These are phyloP conservation scores for Pichia paraexigua DNA, from an alignment of 805 yeast genomes.

Conservation along the genomic window DNA sequence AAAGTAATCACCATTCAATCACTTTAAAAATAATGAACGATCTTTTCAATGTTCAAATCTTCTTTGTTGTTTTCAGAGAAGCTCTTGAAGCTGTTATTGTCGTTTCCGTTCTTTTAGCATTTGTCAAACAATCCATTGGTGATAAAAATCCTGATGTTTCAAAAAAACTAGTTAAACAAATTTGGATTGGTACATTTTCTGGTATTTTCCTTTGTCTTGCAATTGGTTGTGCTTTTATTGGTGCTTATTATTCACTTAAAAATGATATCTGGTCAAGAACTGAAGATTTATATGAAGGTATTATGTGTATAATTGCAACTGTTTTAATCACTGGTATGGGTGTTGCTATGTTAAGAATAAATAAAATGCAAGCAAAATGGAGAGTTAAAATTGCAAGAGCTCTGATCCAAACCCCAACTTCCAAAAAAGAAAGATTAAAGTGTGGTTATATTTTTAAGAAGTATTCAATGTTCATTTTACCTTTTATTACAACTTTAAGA, in stretches of 20 bases:
- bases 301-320: constrained; percentile 80
- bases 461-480: constrained; percentile 78
- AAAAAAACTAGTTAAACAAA: constrained; percentile 58
- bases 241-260: constrained; percentile 72
- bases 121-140: constrained; percentile 78
- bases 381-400: constrained; percentile 84
- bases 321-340: constrained; percentile 86
- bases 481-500: constrained; percentile 79
- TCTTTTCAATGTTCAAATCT: constrained; percentile 61
- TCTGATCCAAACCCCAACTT: constrained; percentile 47
- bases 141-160: constrained; percentile 43
- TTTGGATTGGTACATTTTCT: constrained; percentile 67
- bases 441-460: constrained; percentile 50
- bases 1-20: not conserved
- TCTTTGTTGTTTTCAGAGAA: constrained; percentile 86
- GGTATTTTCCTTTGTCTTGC: constrained; percentile 72
- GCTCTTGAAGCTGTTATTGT: constrained; percentile 82
- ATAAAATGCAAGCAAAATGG: constrained; percentile 95
- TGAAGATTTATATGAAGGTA: constrained; percentile 94
- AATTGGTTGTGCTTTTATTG: constrained; percentile 86
- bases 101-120: constrained; percentile 80
- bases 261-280: constrained; percentile 75
- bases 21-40: constrained; percentile 13
- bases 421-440: constrained; percentile 40
- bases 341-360: constrained; percentile 83